phyloP scores from a whole-genome alignment of 345 rosid species.

The Syzygium oleosum region DNA sequence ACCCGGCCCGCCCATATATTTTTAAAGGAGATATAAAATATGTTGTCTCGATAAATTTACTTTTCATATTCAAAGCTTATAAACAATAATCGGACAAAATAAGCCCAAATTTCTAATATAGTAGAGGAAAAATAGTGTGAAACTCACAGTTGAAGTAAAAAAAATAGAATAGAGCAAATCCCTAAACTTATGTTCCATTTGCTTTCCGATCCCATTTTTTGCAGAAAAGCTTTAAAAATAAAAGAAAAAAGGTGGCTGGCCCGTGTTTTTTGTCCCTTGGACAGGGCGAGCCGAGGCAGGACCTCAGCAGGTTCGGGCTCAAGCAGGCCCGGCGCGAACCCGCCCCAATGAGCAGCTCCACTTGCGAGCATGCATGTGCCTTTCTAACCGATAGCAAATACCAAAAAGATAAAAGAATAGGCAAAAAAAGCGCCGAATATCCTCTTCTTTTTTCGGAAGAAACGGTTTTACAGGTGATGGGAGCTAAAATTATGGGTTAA shows the following conservation, averaged over 20 bases:
- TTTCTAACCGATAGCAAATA: not conserved
- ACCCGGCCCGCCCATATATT: not conserved
- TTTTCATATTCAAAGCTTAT: not conserved
- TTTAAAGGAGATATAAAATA: not conserved
- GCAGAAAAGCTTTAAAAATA: not conserved
- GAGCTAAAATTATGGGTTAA: not conserved
- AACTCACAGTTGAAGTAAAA: not conserved
- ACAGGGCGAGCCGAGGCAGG: not conserved
- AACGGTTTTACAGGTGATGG: not conserved
- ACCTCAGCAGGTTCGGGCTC: not conserved
- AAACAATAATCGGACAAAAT: not conserved
- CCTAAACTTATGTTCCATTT: not conserved
- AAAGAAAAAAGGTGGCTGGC: not conserved
- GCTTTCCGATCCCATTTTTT: not conserved
- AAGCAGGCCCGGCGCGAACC: fast-evolving
- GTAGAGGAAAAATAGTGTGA: not conserved
- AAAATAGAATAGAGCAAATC: not conserved
- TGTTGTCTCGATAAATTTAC: not conserved
- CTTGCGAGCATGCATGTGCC: not conserved
- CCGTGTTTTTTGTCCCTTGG: not conserved
- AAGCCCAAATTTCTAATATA: not conserved
- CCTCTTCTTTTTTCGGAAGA: not conserved
- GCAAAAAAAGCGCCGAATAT: not conserved
- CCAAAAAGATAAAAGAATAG: not conserved
- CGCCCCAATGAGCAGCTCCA: not conserved